Percentiles rank a stretch among this genome's conserved stretches.
Evolutionary conservation across 164 flowering plant genomes (phyloP).

Genomic region (Vitis rupestris): DNA sequence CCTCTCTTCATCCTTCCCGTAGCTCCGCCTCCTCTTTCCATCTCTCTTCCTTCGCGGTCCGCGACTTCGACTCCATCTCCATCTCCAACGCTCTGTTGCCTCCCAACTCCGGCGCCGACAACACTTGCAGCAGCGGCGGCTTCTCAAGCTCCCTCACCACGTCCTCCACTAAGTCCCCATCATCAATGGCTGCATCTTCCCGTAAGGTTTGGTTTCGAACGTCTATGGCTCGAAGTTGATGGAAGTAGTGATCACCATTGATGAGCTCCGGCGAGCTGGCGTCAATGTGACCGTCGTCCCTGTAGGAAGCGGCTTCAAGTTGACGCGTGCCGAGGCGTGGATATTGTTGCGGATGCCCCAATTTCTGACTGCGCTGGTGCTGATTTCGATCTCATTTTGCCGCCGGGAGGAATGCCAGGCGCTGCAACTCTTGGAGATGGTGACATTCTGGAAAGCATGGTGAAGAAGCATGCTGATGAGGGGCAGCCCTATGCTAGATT

Average conservation of each 20-base stretch:
- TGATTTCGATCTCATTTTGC: slow-evolving; percentile 37
- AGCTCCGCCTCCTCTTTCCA: neutral
- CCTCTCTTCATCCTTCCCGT: too few relatives aligned
- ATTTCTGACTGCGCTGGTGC: slow-evolving; percentile 46
- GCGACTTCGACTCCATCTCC: too few relatives aligned
- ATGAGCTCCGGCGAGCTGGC: slow-evolving; percentile 73
- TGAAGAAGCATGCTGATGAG: slow-evolving; percentile 70
- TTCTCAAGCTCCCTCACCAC: too few relatives aligned
- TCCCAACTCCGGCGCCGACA: too few relatives aligned
- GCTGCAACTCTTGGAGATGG: slow-evolving; percentile 57
- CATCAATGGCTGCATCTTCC: too few relatives aligned
- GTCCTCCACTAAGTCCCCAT: too few relatives aligned
- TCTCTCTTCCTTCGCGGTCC: too few relatives aligned
- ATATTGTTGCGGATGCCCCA: slow-evolving; percentile 75
- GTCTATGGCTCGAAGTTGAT: slow-evolving; percentile 80
- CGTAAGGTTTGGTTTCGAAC: slow-evolving; percentile 85
- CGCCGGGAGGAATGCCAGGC: slow-evolving; percentile 86
- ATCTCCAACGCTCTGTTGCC: too few relatives aligned
- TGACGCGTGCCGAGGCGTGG: slow-evolving; percentile 62
- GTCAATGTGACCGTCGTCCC: slow-evolving; percentile 86
- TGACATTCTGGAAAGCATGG: slow-evolving; percentile 44
- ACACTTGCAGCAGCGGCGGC: too few relatives aligned
- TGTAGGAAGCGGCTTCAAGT: slow-evolving; percentile 55
- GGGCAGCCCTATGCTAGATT: slow-evolving; percentile 75
- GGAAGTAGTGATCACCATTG: slow-evolving; percentile 69